These are phyloP conservation scores for Stemphylium vesicarium DNA, from an alignment of 2,329 filamentous ascomycete genomes.

Conservation along the genomic window DNA sequence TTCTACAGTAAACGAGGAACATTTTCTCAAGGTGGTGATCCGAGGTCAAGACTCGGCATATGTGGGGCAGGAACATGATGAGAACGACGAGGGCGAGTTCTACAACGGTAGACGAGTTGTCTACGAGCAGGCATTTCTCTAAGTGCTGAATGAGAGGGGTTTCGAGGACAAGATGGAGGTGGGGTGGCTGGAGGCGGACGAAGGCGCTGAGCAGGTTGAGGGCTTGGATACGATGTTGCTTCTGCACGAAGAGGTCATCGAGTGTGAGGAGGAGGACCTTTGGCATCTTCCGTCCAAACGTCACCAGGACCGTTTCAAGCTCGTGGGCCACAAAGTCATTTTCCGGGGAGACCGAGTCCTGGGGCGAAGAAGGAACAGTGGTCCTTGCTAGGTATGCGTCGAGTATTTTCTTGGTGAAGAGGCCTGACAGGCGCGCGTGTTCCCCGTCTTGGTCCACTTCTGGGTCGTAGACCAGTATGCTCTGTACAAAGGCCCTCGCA, in stretches of 20 bases:
- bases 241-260: conserved; percentile 70
- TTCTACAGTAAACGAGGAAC: conserved; percentile 80
- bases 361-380: conserved; percentile 44
- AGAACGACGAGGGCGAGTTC: conserved; percentile 75
- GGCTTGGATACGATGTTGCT: conserved; percentile 67
- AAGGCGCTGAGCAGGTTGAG: conserved; percentile 74
- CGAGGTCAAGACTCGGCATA: conserved; percentile 72
- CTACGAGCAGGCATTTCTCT: conserved; percentile 74
- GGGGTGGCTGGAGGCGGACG: conserved; percentile 77
- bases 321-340: conserved; percentile 57
- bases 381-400: conserved; percentile 54
- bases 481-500: conserved; percentile 68
- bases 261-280: conserved; percentile 71
- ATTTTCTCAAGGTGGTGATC: conserved; percentile 68
- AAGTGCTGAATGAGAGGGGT: conserved; percentile 75
- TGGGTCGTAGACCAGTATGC: conserved; percentile 68
- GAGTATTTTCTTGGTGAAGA: conserved; percentile 62
- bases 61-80: conserved; percentile 83
- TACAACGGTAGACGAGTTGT: conserved; percentile 79
- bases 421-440: conserved; percentile 52
- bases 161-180: conserved; percentile 74
- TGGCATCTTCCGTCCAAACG: conserved; percentile 71
- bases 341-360: conserved; percentile 50
- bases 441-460: conserved; percentile 60
- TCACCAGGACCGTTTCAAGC: conserved; percentile 60